Base-by-base conservation (phyloP, 2,329 filamentous ascomycete genomes). In the Pseudomassariella vexata region DNA sequence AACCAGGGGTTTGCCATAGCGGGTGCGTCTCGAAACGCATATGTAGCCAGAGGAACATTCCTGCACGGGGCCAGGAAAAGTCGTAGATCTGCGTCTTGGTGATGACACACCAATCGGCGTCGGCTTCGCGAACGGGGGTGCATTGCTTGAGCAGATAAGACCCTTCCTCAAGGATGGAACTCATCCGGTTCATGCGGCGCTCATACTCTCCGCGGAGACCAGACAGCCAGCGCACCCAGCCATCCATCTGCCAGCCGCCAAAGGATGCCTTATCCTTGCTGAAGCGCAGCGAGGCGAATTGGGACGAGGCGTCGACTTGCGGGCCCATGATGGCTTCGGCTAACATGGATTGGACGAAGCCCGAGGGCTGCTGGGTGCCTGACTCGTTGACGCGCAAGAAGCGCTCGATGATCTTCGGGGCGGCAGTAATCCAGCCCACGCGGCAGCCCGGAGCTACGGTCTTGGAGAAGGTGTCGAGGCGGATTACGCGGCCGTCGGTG, bases 391-490 rank as follows among this genome's bases (percentile, higher is more conserved):
- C 82, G 34, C 82, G 81, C 11, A 66, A 43, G 25, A 92, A 63
- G 6, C 84, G 77, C 56, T 94, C 85, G 28, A 88, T 69, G 28
- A 95, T 64, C 1, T 65, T 77, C 2, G 88, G 87, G 50, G 94
- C 84, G 0, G 84, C 81, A 0, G 89, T 94, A 43, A 95, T 79
- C 86, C 88, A 95, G 24, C 90, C 90, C 2, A 95, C 65, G 19
- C 90, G 79, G 52, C 86, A 94, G 2, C 90, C 90, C 0, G 90
- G 90, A 0, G 88, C 88, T 12, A 95, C 74, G 0, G 86, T 94
- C 63, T 96, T 95, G 50, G 85, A 92, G 57, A 95, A 95, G 1
- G 89, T 95, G 56, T 95, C 90, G 3, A 95, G 71, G 28, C 89
- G 82, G 36, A 95, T 72, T 24, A 95, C 89, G 21, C 90, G 82